A percentile compares a stretch with the other conserved stretches of the same genome.
These are phyloP conservation scores for Westerdykella ornata DNA, from an alignment of 2,329 filamentous ascomycete species.

Conservation along the genomic window DNA sequence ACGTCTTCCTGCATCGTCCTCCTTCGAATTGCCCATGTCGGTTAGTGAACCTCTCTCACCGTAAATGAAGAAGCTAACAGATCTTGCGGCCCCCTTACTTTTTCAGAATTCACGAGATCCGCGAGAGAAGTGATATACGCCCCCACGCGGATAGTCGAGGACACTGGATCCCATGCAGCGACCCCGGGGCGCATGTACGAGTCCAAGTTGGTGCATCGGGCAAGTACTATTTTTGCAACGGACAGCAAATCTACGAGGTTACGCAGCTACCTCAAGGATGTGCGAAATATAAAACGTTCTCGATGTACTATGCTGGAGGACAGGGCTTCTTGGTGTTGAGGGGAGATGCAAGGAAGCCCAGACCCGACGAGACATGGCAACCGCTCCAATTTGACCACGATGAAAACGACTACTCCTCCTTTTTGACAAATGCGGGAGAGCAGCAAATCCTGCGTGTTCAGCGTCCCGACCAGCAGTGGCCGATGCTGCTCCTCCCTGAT, in stretches of 20 bases:
- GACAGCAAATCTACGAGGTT: slow-evolving; percentile 6
- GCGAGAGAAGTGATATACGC: slow-evolving; percentile 5
- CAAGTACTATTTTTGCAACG: slow-evolving; percentile 14
- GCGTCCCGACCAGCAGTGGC: slow-evolving; percentile 12
- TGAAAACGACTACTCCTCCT: slow-evolving; percentile 14
- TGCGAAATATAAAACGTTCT: slow-evolving; percentile 11
- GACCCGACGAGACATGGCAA: slow-evolving; percentile 10
- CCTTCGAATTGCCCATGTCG: slow-evolving; percentile 11
- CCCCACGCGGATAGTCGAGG: slow-evolving; percentile 1
- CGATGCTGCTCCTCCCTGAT: slow-evolving; percentile 18
- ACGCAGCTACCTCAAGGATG: not conserved
- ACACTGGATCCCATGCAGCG: slow-evolving; percentile 14
- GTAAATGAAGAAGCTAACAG: slow-evolving; percentile 1
- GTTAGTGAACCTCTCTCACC: slow-evolving; percentile 7
- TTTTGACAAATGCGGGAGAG: slow-evolving; percentile 16
- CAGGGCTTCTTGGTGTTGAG: slow-evolving; percentile 18
- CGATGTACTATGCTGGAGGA: slow-evolving; percentile 17
- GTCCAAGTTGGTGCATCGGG: slow-evolving; percentile 9
- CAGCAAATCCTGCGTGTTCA: slow-evolving; percentile 9
- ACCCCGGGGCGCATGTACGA: slow-evolving; percentile 4
- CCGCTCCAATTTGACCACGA: slow-evolving; percentile 21
- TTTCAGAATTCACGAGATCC: slow-evolving; percentile 25
- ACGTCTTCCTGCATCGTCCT: not conserved
- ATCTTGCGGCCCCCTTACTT: slow-evolving; percentile 14
- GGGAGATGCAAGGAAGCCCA: slow-evolving; percentile 12